These are phyloP conservation scores for Solanum chiquidenum DNA, from an alignment of 257 asterid species.

Conservation along the genomic window DNA sequence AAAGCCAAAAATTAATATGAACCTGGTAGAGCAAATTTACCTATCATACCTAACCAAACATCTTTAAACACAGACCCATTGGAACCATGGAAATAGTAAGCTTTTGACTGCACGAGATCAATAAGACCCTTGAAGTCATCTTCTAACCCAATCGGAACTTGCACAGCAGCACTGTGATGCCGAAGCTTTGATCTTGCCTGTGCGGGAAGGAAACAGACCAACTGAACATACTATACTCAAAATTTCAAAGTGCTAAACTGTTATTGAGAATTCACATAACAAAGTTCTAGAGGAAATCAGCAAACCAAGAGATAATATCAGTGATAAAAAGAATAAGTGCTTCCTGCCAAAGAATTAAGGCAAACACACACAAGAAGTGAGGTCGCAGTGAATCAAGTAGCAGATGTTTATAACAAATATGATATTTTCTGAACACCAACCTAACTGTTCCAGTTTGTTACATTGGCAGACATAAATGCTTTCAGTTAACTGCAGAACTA, in stretches of 20 bases:
- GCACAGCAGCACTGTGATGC: constrained; percentile 96
- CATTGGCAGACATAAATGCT: neutral
- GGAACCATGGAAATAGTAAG: constrained; percentile 75
- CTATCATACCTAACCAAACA: neutral
- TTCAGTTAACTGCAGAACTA: neutral
- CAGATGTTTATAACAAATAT: neutral
- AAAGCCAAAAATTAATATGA: neutral
- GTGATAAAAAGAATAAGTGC: neutral
- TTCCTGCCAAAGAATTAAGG: neutral
- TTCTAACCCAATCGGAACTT: constrained; percentile 91
- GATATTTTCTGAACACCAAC: neutral
- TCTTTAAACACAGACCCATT: constrained; percentile 59
- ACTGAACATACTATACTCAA: neutral
- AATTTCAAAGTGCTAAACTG: neutral
- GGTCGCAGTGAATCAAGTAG: neutral
- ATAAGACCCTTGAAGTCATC: constrained; percentile 90
- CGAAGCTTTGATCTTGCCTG: constrained; percentile 96
- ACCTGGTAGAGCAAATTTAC: neutral
- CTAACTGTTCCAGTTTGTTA: neutral
- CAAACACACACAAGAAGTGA: neutral
- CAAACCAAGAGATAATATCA: neutral
- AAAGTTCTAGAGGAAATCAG: neutral
- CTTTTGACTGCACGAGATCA: constrained; percentile 80
- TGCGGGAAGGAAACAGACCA: constrained; percentile 1
- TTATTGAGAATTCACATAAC: neutral